phyloP scores from a whole-genome alignment of 169 alveolate species.

The Miamiensis avidus region DNA sequence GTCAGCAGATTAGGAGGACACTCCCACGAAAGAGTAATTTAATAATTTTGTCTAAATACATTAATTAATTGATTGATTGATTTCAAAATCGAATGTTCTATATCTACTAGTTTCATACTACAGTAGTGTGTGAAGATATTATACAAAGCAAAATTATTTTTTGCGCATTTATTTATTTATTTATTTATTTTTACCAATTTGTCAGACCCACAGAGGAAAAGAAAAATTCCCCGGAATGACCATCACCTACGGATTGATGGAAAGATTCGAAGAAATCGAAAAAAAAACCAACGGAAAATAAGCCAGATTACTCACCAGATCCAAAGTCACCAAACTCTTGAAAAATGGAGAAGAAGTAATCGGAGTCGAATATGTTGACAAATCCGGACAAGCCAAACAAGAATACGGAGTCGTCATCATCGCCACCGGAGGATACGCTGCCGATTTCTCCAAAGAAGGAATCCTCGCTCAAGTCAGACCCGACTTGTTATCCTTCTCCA shows the following conservation, averaged over 20 bases:
- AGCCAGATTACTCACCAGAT: neutral
- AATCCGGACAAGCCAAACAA: conserved; percentile 40
- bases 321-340: neutral
- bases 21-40: conserved; percentile 54
- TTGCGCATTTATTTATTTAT: too few relatives aligned
- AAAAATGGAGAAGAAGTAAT: neutral
- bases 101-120: too few relatives aligned
- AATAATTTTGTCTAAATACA: neutral
- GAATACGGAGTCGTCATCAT: conserved; percentile 62
- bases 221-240: conserved; percentile 35
- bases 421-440: conserved; percentile 71
- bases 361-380: conserved; percentile 23
- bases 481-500: conserved; percentile 42
- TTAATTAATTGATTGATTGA: too few relatives aligned
- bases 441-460: conserved; percentile 57
- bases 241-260: neutral
- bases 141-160: too few relatives aligned
- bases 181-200: too few relatives aligned
- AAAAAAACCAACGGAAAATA: neutral
- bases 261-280: neutral
- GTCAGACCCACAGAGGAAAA: conserved; percentile 46
- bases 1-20: conserved; percentile 75
- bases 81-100: too few relatives aligned
- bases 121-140: too few relatives aligned
- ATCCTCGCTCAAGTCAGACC: conserved; percentile 50